phyloP scores from a whole-genome alignment of 2,329 filamentous ascomycete species.

The Paecilomyces formosus region DNA sequence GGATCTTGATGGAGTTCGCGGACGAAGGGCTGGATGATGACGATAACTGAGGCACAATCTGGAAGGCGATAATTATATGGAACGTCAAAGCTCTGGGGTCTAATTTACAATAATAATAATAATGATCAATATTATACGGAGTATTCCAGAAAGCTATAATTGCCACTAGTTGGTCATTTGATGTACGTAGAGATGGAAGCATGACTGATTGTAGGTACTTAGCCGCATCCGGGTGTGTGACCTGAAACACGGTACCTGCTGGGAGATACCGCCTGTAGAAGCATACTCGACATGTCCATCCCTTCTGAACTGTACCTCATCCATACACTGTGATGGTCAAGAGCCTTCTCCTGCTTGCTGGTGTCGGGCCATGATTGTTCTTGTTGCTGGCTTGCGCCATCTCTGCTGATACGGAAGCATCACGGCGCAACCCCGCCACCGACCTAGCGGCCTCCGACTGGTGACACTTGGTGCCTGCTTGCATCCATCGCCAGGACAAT shows the following conservation, averaged over 20 bases:
- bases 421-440: background rate
- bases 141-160: background rate
- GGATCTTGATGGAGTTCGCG: slow-evolving; percentile 73
- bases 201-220: background rate
- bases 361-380: background rate
- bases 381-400: background rate
- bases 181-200: background rate
- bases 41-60: background rate
- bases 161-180: background rate
- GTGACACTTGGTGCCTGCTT: slow-evolving; percentile 1
- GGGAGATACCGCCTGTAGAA: background rate
- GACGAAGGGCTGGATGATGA: slow-evolving; percentile 40
- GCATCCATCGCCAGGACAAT: background rate
- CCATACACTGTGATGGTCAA: background rate
- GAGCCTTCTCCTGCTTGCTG: background rate
- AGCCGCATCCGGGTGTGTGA: background rate
- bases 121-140: background rate
- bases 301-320: background rate
- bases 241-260: background rate
- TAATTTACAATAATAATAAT: background rate
- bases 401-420: background rate
- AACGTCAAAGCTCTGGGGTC: too few relatives aligned
- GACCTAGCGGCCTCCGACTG: background rate
- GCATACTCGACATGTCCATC: background rate
- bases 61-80: background rate